Conservation (phyloP, 257 asterid species). For the Eucommia ulmoides region DNA sequence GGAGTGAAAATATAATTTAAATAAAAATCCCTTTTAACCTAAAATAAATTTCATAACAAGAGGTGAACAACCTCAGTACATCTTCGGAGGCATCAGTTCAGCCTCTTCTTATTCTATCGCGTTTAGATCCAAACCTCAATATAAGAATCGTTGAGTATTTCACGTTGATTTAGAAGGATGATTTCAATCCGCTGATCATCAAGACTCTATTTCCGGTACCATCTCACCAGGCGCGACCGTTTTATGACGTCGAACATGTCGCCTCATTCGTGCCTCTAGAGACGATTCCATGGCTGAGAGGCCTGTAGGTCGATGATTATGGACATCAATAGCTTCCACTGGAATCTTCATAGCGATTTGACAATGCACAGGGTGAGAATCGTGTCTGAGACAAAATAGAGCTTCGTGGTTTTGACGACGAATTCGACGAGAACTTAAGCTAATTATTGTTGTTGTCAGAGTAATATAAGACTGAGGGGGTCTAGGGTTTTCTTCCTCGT, state of each 20-base stretch:
- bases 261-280: constrained; percentile 85
- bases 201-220: constrained; percentile 44
- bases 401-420: constrained; percentile 87
- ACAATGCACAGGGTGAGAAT: constrained; percentile 73
- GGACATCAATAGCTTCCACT: constrained; percentile 78
- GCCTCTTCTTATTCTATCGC: constrained; percentile 92
- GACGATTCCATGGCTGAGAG: constrained; percentile 61
- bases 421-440: constrained; percentile 79
- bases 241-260: constrained; percentile 75
- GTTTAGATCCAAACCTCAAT: constrained; percentile 74
- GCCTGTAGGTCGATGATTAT: constrained; percentile 31
- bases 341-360: constrained; percentile 96
- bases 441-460: constrained; percentile 36
- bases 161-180: constrained; percentile 63
- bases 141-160: constrained; percentile 75
- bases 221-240: constrained; percentile 63
- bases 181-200: constrained; percentile 78
- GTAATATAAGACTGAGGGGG: constrained; percentile 62
- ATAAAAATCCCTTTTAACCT: too few relatives aligned
- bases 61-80: too few relatives aligned
- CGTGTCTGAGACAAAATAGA: constrained; percentile 57
- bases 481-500: too few relatives aligned
- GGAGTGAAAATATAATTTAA: too few relatives aligned
- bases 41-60: too few relatives aligned
- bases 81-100: constrained; percentile 75